These are phyloP conservation scores for Sporisorium exsertum DNA, from an alignment of 1,284 basidiomycete genomes.

Conservation along the genomic window DNA sequence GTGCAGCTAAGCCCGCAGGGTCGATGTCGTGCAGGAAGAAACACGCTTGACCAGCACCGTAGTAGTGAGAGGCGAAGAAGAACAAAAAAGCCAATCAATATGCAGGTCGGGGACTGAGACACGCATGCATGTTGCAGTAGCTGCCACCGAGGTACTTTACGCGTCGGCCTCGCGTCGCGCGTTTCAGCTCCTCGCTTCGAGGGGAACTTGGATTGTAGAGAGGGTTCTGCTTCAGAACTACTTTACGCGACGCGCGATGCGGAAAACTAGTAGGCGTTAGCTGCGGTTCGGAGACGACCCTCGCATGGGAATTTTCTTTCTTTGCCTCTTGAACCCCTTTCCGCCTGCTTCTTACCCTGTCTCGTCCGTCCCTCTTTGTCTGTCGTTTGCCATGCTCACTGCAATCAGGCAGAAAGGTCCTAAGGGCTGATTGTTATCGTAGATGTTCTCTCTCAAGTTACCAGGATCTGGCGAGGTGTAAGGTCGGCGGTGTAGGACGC, in stretches of 20 bases:
- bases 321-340: not conserved
- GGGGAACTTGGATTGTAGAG: not conserved
- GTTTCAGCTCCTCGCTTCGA: not conserved
- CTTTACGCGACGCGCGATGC: conserved; percentile 10
- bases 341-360: not conserved
- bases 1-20: conserved; percentile 17
- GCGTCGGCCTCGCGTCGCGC: conserved; percentile 8
- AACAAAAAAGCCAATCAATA: not conserved
- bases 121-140: conserved; percentile 19
- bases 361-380: not conserved
- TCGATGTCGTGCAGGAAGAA: conserved; percentile 16
- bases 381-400: not conserved
- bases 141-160: not conserved
- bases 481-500: not conserved
- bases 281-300: conserved; percentile 9
- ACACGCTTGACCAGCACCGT: not conserved
- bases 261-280: not conserved
- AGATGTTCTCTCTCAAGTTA: not conserved
- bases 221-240: not conserved
- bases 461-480: not conserved
- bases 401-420: not conserved
- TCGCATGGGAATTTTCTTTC: conserved; percentile 12
- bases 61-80: not conserved
- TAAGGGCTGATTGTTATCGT: not conserved
- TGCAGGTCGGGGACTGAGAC: conserved; percentile 35